Evolutionary conservation across 1,284 basidiomycete species (phyloP).

Genomic region (Wallemia hederae): DNA sequence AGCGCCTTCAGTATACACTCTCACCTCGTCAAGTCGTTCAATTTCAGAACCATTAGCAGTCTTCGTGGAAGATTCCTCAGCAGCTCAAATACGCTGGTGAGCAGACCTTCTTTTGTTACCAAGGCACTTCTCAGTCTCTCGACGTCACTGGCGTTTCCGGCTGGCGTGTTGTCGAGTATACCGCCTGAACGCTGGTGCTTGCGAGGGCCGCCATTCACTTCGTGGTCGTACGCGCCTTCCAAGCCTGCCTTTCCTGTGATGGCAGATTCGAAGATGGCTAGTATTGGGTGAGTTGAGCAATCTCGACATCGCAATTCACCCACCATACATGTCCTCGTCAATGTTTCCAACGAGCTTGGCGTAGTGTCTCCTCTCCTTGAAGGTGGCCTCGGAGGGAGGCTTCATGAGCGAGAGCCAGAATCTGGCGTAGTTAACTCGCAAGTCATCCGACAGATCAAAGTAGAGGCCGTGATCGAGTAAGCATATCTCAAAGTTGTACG

Average conservation of each 20-base stretch:
- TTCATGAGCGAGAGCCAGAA: conserved; percentile 66
- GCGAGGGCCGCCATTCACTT: conserved; percentile 11
- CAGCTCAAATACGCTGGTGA: conserved; percentile 55
- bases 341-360: conserved; percentile 71
- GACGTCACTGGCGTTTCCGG: conserved; percentile 24
- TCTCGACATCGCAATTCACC: conserved; percentile 4
- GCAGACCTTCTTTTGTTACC: conserved; percentile 42
- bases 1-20: conserved; percentile 7
- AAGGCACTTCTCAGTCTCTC: conserved; percentile 52
- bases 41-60: conserved; percentile 57
- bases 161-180: conserved; percentile 41
- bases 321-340: conserved; percentile 30
- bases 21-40: conserved; percentile 50
- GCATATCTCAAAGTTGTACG: conserved; percentile 80
- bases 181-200: conserved; percentile 31
- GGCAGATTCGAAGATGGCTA: conserved; percentile 43
- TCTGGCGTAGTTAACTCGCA: conserved; percentile 29
- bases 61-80: conserved; percentile 38
- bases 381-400: conserved; percentile 31
- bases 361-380: conserved; percentile 43
- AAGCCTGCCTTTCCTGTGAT: conserved; percentile 29
- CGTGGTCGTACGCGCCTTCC: conserved; percentile 26
- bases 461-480: conserved; percentile 74
- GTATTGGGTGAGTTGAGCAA: conserved; percentile 9
- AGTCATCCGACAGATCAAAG: conserved; percentile 49